These are phyloP conservation scores for Talaromyces trachyspermus DNA, from an alignment of 495 filamentous ascomycete species.

Conservation along the genomic window DNA sequence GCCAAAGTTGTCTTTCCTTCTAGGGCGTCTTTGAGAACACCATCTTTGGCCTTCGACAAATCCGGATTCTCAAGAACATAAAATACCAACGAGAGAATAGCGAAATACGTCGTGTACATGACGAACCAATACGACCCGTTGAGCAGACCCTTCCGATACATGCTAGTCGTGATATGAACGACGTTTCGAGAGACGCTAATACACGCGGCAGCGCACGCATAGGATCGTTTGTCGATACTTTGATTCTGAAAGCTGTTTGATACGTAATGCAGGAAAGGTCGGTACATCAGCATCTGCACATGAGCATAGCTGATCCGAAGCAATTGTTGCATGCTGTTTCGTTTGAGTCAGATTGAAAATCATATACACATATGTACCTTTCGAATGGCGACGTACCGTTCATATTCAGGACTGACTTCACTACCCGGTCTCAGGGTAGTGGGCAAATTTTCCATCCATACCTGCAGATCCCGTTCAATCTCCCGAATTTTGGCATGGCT, in stretches of 20 bases:
- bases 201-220: slow-evolving; percentile 86
- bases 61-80: slow-evolving; percentile 87
- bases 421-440: slow-evolving; percentile 64
- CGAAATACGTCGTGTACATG: slow-evolving; percentile 94
- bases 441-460: slow-evolving; percentile 78
- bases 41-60: slow-evolving; percentile 59
- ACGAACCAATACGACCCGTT: slow-evolving; percentile 95
- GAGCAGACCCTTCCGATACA: slow-evolving; percentile 74
- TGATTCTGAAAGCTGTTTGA: slow-evolving; percentile 61
- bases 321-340: slow-evolving; percentile 70
- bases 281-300: slow-evolving; percentile 90
- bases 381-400: slow-evolving; percentile 52
- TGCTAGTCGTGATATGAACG: slow-evolving; percentile 82
- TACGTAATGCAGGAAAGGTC: slow-evolving; percentile 92
- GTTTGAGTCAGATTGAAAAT: slow-evolving; percentile 10
- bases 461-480: slow-evolving; percentile 77
- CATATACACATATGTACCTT: neutral
- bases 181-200: slow-evolving; percentile 91
- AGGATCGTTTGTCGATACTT: slow-evolving; percentile 75
- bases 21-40: slow-evolving; percentile 74
- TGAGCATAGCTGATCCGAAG: slow-evolving; percentile 83
- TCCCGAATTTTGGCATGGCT: slow-evolving; percentile 84
- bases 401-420: slow-evolving; percentile 63
- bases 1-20: slow-evolving; percentile 77
- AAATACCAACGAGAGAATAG: slow-evolving; percentile 82